These are phyloP conservation scores for Globisporangium splendens DNA, from an alignment of 352 stramenopile species.

Conservation along the genomic window DNA sequence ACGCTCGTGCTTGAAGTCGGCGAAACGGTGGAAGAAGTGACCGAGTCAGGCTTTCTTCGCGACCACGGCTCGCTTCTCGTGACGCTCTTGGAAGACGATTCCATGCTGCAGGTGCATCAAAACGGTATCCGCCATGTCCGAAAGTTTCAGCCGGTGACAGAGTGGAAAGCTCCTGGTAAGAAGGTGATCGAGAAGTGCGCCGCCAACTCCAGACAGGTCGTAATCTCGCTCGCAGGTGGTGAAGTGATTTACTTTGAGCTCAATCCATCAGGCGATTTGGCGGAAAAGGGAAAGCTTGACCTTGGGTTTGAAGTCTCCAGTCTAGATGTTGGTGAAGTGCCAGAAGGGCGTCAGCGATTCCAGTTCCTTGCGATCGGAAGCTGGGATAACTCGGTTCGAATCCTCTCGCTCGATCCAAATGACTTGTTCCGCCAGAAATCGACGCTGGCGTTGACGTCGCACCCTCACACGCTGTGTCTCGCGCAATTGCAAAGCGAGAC, in stretches of 20 bases:
- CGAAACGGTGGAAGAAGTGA: slow-evolving; percentile 97
- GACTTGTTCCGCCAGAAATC: slow-evolving; percentile 87
- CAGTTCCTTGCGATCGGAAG: slow-evolving; percentile 96
- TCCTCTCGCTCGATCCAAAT: slow-evolving; percentile 94
- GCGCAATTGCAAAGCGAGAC: slow-evolving; percentile 76
- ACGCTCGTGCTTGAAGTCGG: slow-evolving; percentile 97
- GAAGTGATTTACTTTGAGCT: slow-evolving; percentile 99
- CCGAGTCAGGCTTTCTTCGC: slow-evolving; percentile 93
- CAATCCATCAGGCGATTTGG: slow-evolving; percentile 89
- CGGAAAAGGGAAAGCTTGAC: slow-evolving; percentile 92
- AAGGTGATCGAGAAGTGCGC: slow-evolving; percentile 96
- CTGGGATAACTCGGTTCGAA: slow-evolving; percentile 89
- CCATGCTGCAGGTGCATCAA: slow-evolving; percentile 95
- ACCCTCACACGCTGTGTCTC: slow-evolving; percentile 80
- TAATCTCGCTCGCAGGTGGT: slow-evolving; percentile 95
- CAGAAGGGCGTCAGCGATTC: slow-evolving; percentile 90
- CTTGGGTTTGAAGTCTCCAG: slow-evolving; percentile 96
- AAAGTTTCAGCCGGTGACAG: slow-evolving; percentile 90
- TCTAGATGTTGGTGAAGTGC: slow-evolving; percentile 96
- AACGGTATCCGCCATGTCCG: slow-evolving; percentile 95
- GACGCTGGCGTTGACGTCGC: slow-evolving; percentile 75
- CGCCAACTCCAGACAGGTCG: slow-evolving; percentile 96
- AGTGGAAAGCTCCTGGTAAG: slow-evolving; percentile 97
- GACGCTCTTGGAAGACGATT: slow-evolving; percentile 92
- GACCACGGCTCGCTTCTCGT: slow-evolving; percentile 95